Base-by-base conservation (phyloP, 352 stramenopile species). In the Phytophthora macrochlamydospora region DNA sequence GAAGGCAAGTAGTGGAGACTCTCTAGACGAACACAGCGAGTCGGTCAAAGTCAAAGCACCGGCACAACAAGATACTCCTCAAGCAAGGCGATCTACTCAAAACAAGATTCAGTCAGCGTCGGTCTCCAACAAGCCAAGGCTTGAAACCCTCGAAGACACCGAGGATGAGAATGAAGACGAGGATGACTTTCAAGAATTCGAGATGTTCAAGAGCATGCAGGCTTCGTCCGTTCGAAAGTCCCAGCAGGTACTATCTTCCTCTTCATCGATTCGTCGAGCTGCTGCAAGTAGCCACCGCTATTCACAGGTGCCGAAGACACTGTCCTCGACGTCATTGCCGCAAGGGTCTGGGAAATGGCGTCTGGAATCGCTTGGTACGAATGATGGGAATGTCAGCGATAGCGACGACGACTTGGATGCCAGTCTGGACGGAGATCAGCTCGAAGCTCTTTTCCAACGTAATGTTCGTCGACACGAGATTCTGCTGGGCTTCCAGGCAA, bases 401-500 rank as follows among this genome's bases (percentile, higher is more conserved):
- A 67, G 70, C 2, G 69, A 79, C 32, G 68, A 81, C 0, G 67
- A 79, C 31, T 35, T 74, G 7, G 63, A 76, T 14, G 59, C 37
- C 24, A 89, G 72, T 56, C 42, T 88, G 9, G 64, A 74, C 7
- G 81, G 77, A 0, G 75, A 81, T 28, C 67, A 83, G 45, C 77
- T 89, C 6, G 76, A 88, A 58, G 70, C 70, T 7, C 77, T 89
- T 32, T 90, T 90, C 56, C 79, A 86, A 53, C 77, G 81, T 3
- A 90, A 90, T 51, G 51, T 90, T 5, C 69, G 77, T 14, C 79
- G 79, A 2, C 78, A 90, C 53, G 81, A 89, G 48, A 90, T 90
- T 28, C 75, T 90, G 14, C 31, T 76, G 1, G 69, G 77, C 1
- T 90, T 90, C 40, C 73, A 89, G 33, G 63, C 31, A 33, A 66